These are phyloP conservation scores for Fraxinus excelsior DNA, from an alignment of 257 asterid genomes.

Conservation along the genomic window DNA sequence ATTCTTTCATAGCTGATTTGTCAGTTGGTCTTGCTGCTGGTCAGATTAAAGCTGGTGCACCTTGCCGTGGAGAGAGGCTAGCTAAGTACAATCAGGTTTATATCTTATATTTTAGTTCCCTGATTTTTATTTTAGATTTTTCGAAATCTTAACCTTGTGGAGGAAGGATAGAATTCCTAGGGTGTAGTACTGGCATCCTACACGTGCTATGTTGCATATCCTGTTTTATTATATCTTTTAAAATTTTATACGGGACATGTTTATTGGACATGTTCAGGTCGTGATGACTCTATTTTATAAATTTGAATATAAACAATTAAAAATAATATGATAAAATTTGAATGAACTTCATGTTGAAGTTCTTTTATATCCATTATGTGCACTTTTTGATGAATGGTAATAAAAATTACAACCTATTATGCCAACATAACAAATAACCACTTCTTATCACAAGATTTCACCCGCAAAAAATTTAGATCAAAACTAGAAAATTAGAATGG, in stretches of 20 bases:
- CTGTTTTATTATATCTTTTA: background rate
- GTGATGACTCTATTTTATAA: background rate
- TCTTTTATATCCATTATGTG: background rate
- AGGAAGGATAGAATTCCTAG: background rate
- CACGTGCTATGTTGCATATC: background rate
- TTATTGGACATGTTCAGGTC: background rate
- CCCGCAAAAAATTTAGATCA: background rate
- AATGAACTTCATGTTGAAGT: background rate
- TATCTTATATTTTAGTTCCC: slow-evolving; percentile 5
- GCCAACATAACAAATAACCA: background rate
- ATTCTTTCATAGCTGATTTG: slow-evolving; percentile 86
- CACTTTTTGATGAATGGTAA: background rate
- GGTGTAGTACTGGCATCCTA: background rate
- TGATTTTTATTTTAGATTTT: background rate
- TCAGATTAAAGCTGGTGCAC: slow-evolving; percentile 99
- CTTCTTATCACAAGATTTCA: background rate
- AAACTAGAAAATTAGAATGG: background rate
- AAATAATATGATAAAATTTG: background rate
- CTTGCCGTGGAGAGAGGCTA: slow-evolving; percentile 97
- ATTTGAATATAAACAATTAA: background rate
- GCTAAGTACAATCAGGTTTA: slow-evolving; percentile 95
- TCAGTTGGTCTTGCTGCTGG: slow-evolving; percentile 88
- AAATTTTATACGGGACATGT: background rate
- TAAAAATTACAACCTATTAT: background rate
- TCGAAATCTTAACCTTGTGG: background rate